Evolutionary conservation across 2,329 filamentous ascomycete genomes (phyloP).

Genomic region (Penicillium brevicompactum): DNA sequence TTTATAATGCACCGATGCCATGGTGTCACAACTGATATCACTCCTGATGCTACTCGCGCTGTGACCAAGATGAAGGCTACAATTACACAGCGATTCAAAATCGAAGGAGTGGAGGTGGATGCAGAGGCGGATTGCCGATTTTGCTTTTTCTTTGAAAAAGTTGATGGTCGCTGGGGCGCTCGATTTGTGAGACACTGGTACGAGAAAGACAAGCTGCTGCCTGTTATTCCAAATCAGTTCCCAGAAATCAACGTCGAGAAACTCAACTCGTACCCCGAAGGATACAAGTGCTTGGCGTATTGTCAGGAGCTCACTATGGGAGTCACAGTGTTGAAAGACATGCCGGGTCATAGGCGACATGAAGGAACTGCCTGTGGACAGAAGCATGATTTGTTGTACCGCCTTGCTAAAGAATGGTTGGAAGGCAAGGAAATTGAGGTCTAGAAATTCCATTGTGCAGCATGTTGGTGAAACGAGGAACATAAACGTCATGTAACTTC

Average conservation of each 20-base stretch:
- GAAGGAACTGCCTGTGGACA: constrained; percentile 37
- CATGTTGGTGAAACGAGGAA: not conserved
- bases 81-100: constrained; percentile 52
- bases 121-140: constrained; percentile 53
- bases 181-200: constrained; percentile 53
- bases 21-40: constrained; percentile 48
- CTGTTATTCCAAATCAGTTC: constrained; percentile 47
- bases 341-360: constrained; percentile 49
- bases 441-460: constrained; percentile 1
- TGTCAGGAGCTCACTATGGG: constrained; percentile 51
- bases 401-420: constrained; percentile 48
- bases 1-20: constrained; percentile 61
- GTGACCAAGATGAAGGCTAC: constrained; percentile 56
- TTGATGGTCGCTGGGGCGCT: constrained; percentile 46
- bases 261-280: constrained; percentile 44
- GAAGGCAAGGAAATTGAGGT: constrained; percentile 41
- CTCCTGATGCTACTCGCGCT: constrained; percentile 40
- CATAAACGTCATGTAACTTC: too few species aligned
- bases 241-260: constrained; percentile 46
- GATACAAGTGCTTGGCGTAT: constrained; percentile 49
- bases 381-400: constrained; percentile 51
- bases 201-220: constrained; percentile 56
- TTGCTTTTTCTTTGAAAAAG: constrained; percentile 50
- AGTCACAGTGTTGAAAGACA: constrained; percentile 46
- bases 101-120: constrained; percentile 48